Base-by-base conservation (phyloP, 306 rosid genomes). In the Myrica gale region DNA sequence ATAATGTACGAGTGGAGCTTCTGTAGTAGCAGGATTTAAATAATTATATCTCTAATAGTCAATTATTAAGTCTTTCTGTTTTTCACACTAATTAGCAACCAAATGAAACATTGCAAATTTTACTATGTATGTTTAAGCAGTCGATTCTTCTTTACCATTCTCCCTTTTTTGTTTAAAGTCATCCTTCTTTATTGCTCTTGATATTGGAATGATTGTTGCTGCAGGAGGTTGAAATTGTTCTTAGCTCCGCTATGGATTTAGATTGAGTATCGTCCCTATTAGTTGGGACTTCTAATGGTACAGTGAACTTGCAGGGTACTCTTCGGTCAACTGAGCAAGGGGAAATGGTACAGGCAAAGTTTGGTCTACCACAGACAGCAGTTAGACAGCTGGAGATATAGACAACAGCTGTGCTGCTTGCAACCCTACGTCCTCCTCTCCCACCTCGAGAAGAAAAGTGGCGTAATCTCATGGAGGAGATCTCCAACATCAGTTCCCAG, bases 311-410 rank as follows among this genome's bases (percentile, higher is more conserved):
- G 53, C 85, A 94, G 98, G 98, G 98, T 60, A 87, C 92, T 0
- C 89, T 91, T 67, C 85, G 98, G 70, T 87, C 96, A 76, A 94
- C 98, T 9, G 98, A 94, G 87, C 97, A 94, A 83, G 98, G 98
- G 76, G 98, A 94, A 81, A 94, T 94, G 98, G 92, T 94, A 41
- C 93, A 94, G 85, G 96, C 96, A 37, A 94, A 91, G 82, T 94
- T 94, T 58, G 98, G 97, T 50, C 77, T 94, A 79, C 96, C 97
- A 50, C 94, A 91, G 71, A 89, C 83, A 32, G 96, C 98, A 57
- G 98, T 94, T 67, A 88, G 98, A 82, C 97, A 93, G 87, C 91
- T 93, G 71, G 98, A 93, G 71, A 91, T 93, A 81, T 90, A 91
- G 86, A 91, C 98, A 19, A 93, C 98, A 32, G 97, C 98, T 5